Base-by-base conservation (phyloP, 169 alveolate genomes). In the Plasmodium gallinaceum region DNA sequence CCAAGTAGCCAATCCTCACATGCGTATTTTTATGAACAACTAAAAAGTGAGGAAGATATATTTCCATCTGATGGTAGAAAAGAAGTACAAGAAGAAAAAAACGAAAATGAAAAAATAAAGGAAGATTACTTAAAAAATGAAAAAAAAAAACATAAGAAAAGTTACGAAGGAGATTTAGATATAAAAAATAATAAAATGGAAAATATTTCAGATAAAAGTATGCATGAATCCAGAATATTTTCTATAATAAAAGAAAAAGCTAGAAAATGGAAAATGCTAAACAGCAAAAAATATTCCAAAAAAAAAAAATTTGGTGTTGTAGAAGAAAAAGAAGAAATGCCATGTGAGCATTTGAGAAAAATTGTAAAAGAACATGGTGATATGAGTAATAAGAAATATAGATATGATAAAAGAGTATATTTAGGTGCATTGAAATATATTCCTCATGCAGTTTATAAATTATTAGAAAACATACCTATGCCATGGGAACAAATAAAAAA, bases 361-460 rank as follows among this genome's bases (percentile, higher is more conserved):
- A 97, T 99, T 26, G 96, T 99, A 52, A 98, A 98, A 88, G 99
- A 98, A 90, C 99, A 98, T 97, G 99, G 99, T 45, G 98, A 98
- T 94, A 96, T 98, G 99, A 96, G 99, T 42, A 96, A 98, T 70
- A 96, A 99, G 88, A 98, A 98, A 93, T 99, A 97, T 92, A 96
- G 99, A 54, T 98, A 99, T 89, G 99, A 99, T 91, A 98, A 98
- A 88, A 93, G 99, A 88, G 95, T 94, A 5, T 98, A 98, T 92
- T 93, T 98, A 88, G 99, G 99, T 18, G 99, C 99, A 16, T 94
- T 98, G 72, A 99, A 98, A 95, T 99, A 99, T 92, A 96, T 99
- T 69, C 99, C 99, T 20, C 99, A 99, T 93, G 99, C 99, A 20
- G 99, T 98, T 48, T 99, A 96, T 95, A 99, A 99, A 93, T 93